Evolutionary conservation across 2,329 filamentous ascomycete genomes (phyloP).

Genomic region (Penicillium fuscoglaucum): DNA sequence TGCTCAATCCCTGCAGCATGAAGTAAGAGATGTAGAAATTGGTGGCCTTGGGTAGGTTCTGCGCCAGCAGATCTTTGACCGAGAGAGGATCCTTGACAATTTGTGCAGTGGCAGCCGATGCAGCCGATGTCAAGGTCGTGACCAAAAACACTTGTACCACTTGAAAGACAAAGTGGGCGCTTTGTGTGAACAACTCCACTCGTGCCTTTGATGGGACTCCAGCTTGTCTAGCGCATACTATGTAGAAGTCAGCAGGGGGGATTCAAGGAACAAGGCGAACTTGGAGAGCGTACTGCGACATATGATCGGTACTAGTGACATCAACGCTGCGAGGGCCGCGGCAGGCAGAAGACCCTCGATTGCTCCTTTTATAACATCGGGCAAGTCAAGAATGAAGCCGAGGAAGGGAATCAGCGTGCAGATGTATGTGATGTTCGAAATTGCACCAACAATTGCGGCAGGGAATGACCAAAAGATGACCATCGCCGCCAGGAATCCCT

Average conservation of each 20-base stretch:
- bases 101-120: conserved; percentile 66
- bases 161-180: conserved; percentile 71
- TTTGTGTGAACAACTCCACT: conserved; percentile 86
- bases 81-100: conserved; percentile 65
- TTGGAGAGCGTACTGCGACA: conserved; percentile 62
- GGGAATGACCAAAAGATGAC: conserved; percentile 85
- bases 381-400: conserved; percentile 72
- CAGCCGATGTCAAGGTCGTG: conserved; percentile 78
- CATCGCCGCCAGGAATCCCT: conserved; percentile 69
- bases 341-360: conserved; percentile 82
- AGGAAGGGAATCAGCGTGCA: conserved; percentile 58
- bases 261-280: not conserved
- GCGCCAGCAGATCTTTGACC: conserved; percentile 66
- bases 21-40: conserved; percentile 98
- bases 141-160: conserved; percentile 90
- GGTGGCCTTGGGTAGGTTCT: conserved; percentile 77
- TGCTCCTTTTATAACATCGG: conserved; percentile 69
- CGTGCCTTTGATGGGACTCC: conserved; percentile 77
- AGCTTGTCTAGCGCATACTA: conserved; percentile 72
- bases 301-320: conserved; percentile 81
- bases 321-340: conserved; percentile 74
- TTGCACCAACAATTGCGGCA: conserved; percentile 76
- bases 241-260: conserved; percentile 7
- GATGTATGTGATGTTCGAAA: conserved; percentile 80
- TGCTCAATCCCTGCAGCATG: conserved; percentile 80